These are phyloP conservation scores for Colletotrichum simmondsii DNA, from an alignment of 2,329 filamentous ascomycete species.

Conservation along the genomic window DNA sequence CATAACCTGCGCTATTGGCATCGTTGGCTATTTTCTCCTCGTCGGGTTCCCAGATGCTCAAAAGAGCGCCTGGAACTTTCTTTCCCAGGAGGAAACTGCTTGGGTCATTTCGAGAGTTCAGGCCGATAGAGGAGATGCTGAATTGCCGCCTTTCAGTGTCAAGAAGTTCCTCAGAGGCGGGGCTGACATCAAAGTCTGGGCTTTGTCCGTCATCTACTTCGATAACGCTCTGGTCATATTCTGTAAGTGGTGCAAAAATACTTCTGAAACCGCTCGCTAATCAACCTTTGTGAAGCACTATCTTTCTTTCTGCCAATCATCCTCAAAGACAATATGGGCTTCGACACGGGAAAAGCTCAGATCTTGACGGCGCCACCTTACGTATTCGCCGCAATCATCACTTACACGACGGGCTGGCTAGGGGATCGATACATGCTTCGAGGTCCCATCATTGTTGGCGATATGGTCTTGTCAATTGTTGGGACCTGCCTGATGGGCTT, in stretches of 20 bases:
- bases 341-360: constrained; percentile 52
- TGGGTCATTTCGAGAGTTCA: constrained; percentile 76
- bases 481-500: constrained; percentile 75
- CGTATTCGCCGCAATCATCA: constrained; percentile 69
- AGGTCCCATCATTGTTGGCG: constrained; percentile 73
- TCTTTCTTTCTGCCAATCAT: constrained; percentile 69
- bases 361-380: constrained; percentile 69
- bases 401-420: constrained; percentile 70
- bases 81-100: constrained; percentile 72
- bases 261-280: constrained; percentile 26
- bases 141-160: constrained; percentile 75
- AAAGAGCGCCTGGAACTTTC: constrained; percentile 58
- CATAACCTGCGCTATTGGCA: constrained; percentile 50
- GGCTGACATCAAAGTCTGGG: constrained; percentile 79
- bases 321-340: constrained; percentile 48
- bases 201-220: constrained; percentile 55
- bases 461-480: constrained; percentile 68
- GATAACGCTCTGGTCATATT: constrained; percentile 34
- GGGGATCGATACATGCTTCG: constrained; percentile 73
- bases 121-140: constrained; percentile 70
- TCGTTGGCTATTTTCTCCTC: constrained; percentile 68
- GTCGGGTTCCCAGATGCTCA: constrained; percentile 83
- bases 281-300: constrained; percentile 55
- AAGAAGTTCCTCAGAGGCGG: constrained; percentile 74
- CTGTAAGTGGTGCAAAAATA: neutral